Evolutionary conservation across 164 flowering plant species (phyloP).

Genomic region (Cinnamomum micranthum): DNA sequence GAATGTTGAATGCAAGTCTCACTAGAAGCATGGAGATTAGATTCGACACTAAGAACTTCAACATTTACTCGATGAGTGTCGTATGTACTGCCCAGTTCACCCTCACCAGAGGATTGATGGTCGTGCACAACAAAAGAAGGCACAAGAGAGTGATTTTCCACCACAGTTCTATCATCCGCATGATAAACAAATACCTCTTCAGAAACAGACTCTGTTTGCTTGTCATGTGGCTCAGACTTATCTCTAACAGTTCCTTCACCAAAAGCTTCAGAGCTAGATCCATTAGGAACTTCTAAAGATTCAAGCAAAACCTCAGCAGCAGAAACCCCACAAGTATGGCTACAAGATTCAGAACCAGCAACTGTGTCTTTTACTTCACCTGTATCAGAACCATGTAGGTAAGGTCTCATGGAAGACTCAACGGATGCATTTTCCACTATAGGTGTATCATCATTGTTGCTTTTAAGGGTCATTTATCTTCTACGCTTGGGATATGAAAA

Average conservation of each 20-base stretch:
- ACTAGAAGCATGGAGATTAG: background rate
- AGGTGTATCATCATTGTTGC: background rate
- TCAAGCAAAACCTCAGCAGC: background rate
- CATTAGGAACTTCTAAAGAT: background rate
- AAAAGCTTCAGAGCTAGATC: background rate
- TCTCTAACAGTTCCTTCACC: background rate
- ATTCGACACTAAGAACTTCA: background rate
- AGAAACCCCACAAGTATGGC: background rate
- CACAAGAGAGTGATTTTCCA: slow-evolving; percentile 2
- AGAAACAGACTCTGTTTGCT: background rate
- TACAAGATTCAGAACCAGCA: background rate
- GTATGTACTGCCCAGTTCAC: background rate
- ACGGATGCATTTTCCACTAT: background rate
- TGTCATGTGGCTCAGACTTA: background rate
- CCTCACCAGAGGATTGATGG: background rate
- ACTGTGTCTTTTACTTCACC: background rate
- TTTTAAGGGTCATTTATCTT: background rate
- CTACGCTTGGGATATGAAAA: too few species aligned
- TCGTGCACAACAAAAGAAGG: background rate
- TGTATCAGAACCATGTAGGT: background rate
- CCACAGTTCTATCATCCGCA: background rate
- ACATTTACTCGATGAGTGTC: background rate
- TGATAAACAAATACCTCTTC: background rate
- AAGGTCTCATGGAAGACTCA: background rate
- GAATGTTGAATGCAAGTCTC: background rate